Base-by-base conservation (phyloP, 169 alveolate genomes). In the Condylostoma magnum region DNA sequence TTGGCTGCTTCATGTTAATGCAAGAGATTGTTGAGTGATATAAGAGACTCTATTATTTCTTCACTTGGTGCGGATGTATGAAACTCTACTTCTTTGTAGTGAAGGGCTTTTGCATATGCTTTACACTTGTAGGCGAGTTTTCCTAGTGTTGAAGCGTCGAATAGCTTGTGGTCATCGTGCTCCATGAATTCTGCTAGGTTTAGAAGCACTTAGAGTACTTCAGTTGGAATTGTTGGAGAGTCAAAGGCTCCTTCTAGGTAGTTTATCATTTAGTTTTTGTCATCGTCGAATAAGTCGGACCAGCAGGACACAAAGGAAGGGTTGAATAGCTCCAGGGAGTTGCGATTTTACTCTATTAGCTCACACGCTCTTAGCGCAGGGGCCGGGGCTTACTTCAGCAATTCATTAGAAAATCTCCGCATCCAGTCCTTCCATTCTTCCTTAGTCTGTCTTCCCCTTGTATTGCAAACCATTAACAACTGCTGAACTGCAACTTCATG, bases 101-200 rank as follows among this genome's bases (percentile, higher is more conserved):
- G 90, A 5, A 92, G 79, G 5, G 98, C 98, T 70, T 94, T 94
- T 0, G 98, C 97, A 79, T 91, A 90, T 6, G 97, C 96, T 60
- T 85, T 90, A 81, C 97, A 90, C 79, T 90, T 84, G 72, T 86
- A 93, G 6, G 98, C 94, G 1, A 92, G 80, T 53, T 85, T 86
- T 3, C 95, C 97, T 12, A 94, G 77, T 43, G 90, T 73, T 25
- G 81, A 37, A 20, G 85, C 84, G 69, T 91, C 95, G 60, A 94
- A 79, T 30, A 93, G 77, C 36, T 82, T 74, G 37, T 82, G 80
- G 60, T 90, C 89, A 68, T 89, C 94, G 47, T 86, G 91, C 57
- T 94, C 94, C 87, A 89, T 89, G 70, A 90, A 90, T 79, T 94
- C 98, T 10, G 95, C 94, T 46, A 94, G 79, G 65, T 91, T 90